Conservation (phyloP, 2,329 filamentous ascomycete species). For the Apiospora rasikravindrae region DNA sequence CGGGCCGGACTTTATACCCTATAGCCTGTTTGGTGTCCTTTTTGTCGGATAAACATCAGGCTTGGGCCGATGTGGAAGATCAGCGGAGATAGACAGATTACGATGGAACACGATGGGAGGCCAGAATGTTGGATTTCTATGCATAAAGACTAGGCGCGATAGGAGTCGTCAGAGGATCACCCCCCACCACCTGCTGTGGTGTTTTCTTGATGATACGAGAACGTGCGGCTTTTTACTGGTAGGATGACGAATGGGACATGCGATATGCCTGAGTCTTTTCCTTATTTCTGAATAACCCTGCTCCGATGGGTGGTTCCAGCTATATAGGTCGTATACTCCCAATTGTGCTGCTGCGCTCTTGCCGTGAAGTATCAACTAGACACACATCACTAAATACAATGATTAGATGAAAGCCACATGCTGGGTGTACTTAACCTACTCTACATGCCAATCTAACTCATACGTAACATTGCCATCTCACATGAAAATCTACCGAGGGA, state of each 20-base stretch:
- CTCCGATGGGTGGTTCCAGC: background rate
- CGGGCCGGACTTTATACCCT: conserved; percentile 12
- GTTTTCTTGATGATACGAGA: conserved; percentile 9
- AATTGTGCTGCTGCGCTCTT: background rate
- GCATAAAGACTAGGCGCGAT: conserved; percentile 15
- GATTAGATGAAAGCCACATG: background rate
- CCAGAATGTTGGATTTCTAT: conserved; percentile 19
- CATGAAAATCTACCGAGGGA: conserved; percentile 14
- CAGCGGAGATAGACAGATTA: conserved; percentile 14
- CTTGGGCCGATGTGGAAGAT: background rate
- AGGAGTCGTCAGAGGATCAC: conserved; percentile 19
- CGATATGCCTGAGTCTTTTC: conserved; percentile 17
- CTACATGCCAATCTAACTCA: background rate
- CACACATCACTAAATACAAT: background rate
- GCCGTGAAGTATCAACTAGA: background rate
- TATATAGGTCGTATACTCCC: conserved; percentile 9
- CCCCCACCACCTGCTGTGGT: background rate
- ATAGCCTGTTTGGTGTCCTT: conserved; percentile 1
- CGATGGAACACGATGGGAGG: conserved; percentile 6
- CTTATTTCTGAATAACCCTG: conserved; percentile 5
- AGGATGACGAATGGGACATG: conserved; percentile 10
- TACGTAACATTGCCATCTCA: background rate
- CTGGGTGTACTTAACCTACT: background rate
- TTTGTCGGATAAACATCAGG: background rate
- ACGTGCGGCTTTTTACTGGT: background rate